Evolutionary conservation across 129 eudicot species (phyloP).

Genomic region (Flaveria sonorensis): DNA sequence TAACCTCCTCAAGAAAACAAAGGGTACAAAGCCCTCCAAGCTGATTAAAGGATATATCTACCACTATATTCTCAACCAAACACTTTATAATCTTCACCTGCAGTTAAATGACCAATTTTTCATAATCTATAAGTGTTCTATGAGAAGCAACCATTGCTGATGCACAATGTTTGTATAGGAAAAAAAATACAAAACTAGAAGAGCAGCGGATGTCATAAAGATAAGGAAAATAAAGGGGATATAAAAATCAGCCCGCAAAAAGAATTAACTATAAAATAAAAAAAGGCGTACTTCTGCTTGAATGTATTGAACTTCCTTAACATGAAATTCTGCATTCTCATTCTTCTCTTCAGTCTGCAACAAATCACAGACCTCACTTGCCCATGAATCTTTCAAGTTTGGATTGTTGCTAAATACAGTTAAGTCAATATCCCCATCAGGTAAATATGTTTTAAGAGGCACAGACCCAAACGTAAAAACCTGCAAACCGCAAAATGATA

Average conservation of each 20-base stretch:
- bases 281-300: slow-evolving; percentile 78
- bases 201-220: background rate
- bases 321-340: slow-evolving; percentile 86
- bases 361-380: slow-evolving; percentile 72
- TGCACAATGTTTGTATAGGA: background rate
- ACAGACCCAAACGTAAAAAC: slow-evolving; percentile 91
- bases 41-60: slow-evolving; percentile 97
- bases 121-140: background rate
- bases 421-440: slow-evolving; percentile 92
- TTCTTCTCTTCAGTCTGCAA: slow-evolving; percentile 80
- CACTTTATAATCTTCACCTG: slow-evolving; percentile 96
- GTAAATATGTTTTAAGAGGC: slow-evolving; percentile 87
- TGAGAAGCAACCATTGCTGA: background rate
- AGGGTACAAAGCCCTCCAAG: slow-evolving; percentile 98
- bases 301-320: slow-evolving; percentile 89
- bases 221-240: background rate
- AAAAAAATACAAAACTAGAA: background rate
- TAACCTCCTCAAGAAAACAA: slow-evolving; percentile 95
- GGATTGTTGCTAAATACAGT: slow-evolving; percentile 65
- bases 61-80: slow-evolving; percentile 95
- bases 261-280: background rate
- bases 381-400: slow-evolving; percentile 72
- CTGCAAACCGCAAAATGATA: slow-evolving; percentile 34
- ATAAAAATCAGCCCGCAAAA: background rate
- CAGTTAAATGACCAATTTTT: slow-evolving; percentile 11